These are phyloP conservation scores for Cladosporium sp. DNA, from an alignment of 2,329 filamentous ascomycete species.

Conservation along the genomic window DNA sequence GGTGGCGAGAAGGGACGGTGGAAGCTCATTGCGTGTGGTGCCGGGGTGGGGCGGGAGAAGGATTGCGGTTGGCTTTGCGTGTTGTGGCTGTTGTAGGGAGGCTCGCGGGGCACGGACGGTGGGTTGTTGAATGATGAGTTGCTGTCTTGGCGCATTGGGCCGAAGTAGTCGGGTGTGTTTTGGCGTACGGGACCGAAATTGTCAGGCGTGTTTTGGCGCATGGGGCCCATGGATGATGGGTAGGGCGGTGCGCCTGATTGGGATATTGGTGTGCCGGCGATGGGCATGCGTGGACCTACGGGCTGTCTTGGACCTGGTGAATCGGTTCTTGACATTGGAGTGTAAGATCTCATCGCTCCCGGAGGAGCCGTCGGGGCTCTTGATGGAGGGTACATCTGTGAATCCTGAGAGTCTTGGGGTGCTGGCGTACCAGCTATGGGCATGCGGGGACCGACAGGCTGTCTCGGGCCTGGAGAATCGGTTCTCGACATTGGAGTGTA, in stretches of 20 bases:
- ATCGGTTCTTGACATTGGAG: slow-evolving; percentile 22
- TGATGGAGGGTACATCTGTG: slow-evolving; percentile 17
- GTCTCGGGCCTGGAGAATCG: slow-evolving; percentile 7
- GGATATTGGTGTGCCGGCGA: not conserved
- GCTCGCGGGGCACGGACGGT: slow-evolving; percentile 4
- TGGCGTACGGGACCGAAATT: slow-evolving; percentile 18
- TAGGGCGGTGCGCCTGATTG: not conserved
- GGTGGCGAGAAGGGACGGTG: slow-evolving; percentile 19
- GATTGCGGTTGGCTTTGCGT: slow-evolving; percentile 24
- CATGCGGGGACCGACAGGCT: slow-evolving; percentile 2
- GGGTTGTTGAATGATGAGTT: slow-evolving; percentile 18
- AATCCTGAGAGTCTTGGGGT: slow-evolving; percentile 12
- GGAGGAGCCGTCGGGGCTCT: slow-evolving; percentile 8
- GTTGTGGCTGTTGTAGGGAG: slow-evolving; percentile 20
- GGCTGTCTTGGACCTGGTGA: slow-evolving; percentile 9
- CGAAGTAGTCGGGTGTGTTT: slow-evolving; percentile 26
- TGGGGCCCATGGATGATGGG: not conserved
- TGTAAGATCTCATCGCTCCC: slow-evolving; percentile 13
- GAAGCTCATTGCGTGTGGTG: slow-evolving; percentile 13
- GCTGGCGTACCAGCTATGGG: too few relatives aligned
- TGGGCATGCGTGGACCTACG: not conserved
- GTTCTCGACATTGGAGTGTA: slow-evolving; percentile 23
- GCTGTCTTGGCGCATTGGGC: slow-evolving; percentile 20
- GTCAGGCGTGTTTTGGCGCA: slow-evolving; percentile 22
- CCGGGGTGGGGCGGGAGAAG: slow-evolving; percentile 19